Evolutionary conservation across 2,329 filamentous ascomycete genomes (phyloP).

Genomic region (Fusarium pseudocircinatum): DNA sequence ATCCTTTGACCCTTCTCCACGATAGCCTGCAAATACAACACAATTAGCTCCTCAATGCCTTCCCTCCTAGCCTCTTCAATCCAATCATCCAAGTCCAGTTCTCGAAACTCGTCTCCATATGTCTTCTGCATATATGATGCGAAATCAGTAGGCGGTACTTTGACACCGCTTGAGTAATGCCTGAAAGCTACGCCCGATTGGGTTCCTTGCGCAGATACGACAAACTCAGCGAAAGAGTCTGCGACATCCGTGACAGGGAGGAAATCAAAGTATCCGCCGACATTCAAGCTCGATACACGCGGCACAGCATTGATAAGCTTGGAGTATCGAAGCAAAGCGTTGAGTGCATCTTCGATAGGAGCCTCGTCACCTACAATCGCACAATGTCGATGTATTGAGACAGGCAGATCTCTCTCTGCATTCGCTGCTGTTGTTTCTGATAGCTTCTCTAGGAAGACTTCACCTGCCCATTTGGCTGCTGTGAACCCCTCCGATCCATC

Average conservation of each 20-base stretch:
- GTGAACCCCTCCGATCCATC: background rate
- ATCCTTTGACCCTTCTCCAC: background rate
- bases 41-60: background rate
- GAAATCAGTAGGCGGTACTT: background rate
- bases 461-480: background rate
- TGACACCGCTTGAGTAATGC: background rate
- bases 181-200: background rate
- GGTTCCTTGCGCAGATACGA: background rate
- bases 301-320: background rate
- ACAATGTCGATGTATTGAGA: background rate
- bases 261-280: background rate
- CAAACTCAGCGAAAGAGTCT: background rate
- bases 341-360: background rate
- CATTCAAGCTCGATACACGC: background rate
- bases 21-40: background rate
- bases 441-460: background rate
- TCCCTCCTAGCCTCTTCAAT: background rate
- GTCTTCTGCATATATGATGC: background rate
- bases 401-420: accelerated
- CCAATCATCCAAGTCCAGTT: background rate
- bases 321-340: background rate
- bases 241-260: background rate
- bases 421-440: background rate
- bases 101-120: background rate
- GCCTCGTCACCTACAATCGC: background rate